Base-by-base conservation (phyloP, 148 eudicot species). In the Gaultheria prostrata region DNA sequence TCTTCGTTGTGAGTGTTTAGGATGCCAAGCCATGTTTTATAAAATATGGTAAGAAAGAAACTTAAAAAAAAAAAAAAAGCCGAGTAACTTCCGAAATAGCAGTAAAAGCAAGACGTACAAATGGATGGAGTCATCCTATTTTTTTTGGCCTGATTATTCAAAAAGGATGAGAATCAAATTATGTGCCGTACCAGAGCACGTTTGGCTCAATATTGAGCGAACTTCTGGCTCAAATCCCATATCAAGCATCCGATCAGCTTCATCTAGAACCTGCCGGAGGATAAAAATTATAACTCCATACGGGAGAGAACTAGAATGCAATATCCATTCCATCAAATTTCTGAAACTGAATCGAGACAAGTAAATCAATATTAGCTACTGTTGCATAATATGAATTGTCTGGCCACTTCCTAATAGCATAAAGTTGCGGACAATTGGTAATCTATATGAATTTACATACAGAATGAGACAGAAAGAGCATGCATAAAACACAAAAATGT, bases 201-300 rank as follows among this genome's bases (percentile, higher is more conserved):
- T 94, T 84, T 94, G 90, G 82, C 97, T 89, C 85, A 95, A 86
- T 83, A 95, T 97, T 72, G 95, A 85, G 54, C 99, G 98, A 83
- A 97, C 99, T 85, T 93, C 98, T 39, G 93, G 96, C 84, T 97
- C 99, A 91, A 97, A 97, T 80, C 99, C 99, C 98, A 95, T 92
- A 82, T 97, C 98, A 87, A 95, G 99, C 99, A 97, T 97, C 33
- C 98, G 91, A 88, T 95, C 98, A 76, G 99, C 99, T 92, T 97
- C 99, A 89, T 97, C 99, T 48, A 97, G 90, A 70, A 97, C 95
- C 99, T 95, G 82, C 84, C 83, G 51, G 53, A 33, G 56, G 21
- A 54, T n/a, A 74, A 9, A 20, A 56, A 15, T 72, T 67, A n/a
- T 17, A 43, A 17, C 26, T 73, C 11, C n/a, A 30, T 46, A 32